phyloP scores from a whole-genome alignment of 495 filamentous ascomycete species.

The Usnea hakonensis region DNA sequence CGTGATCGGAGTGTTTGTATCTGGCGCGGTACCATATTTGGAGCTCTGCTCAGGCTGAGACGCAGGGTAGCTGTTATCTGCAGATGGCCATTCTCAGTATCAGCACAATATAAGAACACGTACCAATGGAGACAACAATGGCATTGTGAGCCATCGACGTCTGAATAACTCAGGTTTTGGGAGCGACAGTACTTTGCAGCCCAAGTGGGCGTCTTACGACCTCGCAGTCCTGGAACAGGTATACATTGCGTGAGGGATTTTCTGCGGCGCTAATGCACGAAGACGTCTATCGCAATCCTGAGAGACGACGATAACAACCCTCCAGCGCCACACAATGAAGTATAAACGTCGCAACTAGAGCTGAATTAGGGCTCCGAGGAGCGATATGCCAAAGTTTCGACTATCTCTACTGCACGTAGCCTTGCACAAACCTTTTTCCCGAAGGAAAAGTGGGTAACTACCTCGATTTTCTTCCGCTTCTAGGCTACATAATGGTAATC shows the following conservation, averaged over 20 bases:
- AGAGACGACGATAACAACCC: background rate
- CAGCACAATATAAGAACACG: background rate
- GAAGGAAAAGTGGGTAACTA: background rate
- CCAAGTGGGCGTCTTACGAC: background rate
- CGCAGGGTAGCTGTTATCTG: background rate
- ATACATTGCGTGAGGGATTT: background rate
- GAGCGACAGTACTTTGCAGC: background rate
- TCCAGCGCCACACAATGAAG: too few species aligned
- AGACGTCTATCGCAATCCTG: background rate
- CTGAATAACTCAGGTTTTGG: background rate
- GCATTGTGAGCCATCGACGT: background rate
- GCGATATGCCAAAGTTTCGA: background rate
- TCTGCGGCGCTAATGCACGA: background rate
- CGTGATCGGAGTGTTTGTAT: background rate
- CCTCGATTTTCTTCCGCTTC: background rate
- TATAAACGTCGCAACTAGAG: too few species aligned
- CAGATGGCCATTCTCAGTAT: background rate
- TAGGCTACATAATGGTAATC: background rate
- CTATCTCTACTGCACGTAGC: background rate
- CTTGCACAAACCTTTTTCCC: background rate
- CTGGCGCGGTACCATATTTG: background rate
- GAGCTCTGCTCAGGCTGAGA: background rate
- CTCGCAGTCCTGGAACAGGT: background rate
- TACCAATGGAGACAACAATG: background rate
- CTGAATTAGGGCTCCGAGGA: too few species aligned